Percentiles rank a stretch among this genome's conserved stretches.
Evolutionary conservation across 2,329 filamentous ascomycete species (phyloP).

Genomic region (Cladosporium phlei): DNA sequence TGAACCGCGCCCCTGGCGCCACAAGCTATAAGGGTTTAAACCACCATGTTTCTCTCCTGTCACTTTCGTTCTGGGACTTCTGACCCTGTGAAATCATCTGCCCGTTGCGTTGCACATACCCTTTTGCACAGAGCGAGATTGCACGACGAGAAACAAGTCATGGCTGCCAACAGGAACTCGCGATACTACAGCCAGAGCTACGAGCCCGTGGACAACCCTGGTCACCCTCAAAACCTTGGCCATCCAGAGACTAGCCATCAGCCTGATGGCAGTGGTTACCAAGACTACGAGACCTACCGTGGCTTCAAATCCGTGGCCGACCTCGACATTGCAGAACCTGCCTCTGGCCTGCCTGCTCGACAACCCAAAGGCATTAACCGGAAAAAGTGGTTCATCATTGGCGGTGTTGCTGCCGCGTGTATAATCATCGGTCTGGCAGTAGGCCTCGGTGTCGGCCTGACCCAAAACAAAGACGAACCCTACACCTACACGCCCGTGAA

Average conservation of each 20-base stretch:
- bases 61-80: neutral
- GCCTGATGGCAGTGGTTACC: slow-evolving; percentile 4
- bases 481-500: slow-evolving; percentile 5
- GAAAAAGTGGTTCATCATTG: slow-evolving; percentile 1
- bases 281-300: slow-evolving; percentile 12
- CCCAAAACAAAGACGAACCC: neutral
- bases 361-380: neutral
- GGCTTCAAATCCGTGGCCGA: slow-evolving; percentile 9
- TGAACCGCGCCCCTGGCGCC: slow-evolving; percentile 12
- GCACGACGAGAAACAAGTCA: neutral
- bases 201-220: slow-evolving; percentile 10
- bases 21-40: slow-evolving; percentile 8
- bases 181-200: slow-evolving; percentile 14
- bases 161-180: slow-evolving; percentile 13
- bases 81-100: no score
- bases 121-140: slow-evolving; percentile 2
- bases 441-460: slow-evolving; percentile 5
- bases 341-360: neutral
- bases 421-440: slow-evolving; percentile 11
- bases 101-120: neutral
- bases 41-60: slow-evolving; percentile 5
- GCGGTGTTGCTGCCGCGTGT: neutral
- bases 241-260: neutral
- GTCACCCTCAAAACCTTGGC: slow-evolving; percentile 2
- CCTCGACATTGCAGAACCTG: slow-evolving; percentile 4